Evolutionary conservation across 208 protist species (phyloP), one percentile per base, ranked within the genome.

Genomic region (Trypanosoma avium): DNA sequence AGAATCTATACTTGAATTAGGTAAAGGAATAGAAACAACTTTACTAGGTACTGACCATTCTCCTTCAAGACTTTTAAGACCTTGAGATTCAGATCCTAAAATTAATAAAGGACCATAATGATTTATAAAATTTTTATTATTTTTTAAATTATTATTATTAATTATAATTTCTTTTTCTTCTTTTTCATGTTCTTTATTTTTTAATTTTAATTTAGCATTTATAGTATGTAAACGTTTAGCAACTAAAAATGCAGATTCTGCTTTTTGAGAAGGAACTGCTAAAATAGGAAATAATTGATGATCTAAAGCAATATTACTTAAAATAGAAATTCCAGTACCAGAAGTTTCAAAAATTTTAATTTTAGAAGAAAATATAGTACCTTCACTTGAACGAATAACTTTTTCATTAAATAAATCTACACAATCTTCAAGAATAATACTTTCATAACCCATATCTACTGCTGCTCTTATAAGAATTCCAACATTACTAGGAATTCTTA

Each of bases 401-500:
- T 95, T 95, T 68, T 95, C 88, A 35, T 89, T 72, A 32, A 84
- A 78, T 9, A 79, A 47, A 66, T 95, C 88, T 1, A 78, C 77
- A 67, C 86, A 90, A 75, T 88, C 74, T 9, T 86, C 62, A 43
- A 95, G 77, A 26, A 92, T 54, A 6, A 88, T 79, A 10, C 77
- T 77, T 26, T 85, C 81, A 73, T 84, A 95, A 38, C 80, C 82
- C 71, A 88, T 79, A 36, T 90, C 84, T 30, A 80, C 81, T 4
- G 88, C 88, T 1, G 85, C 85, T 15, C 83, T 75, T 38, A 95
- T 61, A 30, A 95, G 78, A 30, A 75, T 36, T 0, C 88, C 88
- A 22, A 91, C 79, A 63, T 95, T 95, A 61, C 88, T 92, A 1
- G 88, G 88, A 61, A 95, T 90, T 65, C 85, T 82, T 40, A 95